phyloP scores from a whole-genome alignment of 345 rosid species.

The Boechera divaricarpa region DNA sequence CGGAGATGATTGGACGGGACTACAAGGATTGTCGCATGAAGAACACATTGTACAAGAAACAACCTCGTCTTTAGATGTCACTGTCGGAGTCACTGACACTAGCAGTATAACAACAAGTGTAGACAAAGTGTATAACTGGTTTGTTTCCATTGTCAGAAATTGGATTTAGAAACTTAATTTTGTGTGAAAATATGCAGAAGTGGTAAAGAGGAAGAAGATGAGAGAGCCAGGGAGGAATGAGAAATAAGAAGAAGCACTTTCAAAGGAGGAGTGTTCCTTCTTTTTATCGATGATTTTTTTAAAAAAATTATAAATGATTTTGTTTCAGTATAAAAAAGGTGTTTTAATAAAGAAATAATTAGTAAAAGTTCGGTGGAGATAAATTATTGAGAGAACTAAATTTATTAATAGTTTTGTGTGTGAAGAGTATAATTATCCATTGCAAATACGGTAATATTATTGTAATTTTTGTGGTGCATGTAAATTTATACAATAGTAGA shows the following conservation, averaged over 20 bases:
- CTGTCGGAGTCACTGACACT: constrained; percentile 31
- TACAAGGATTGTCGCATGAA: constrained; percentile 70
- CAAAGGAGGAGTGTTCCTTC: constrained; percentile 33
- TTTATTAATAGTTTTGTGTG: not conserved
- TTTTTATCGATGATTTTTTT: constrained; percentile 27
- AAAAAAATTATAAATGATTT: not conserved
- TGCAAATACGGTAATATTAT: not conserved
- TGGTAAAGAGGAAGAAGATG: constrained; percentile 5
- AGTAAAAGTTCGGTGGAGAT: constrained; percentile 5
- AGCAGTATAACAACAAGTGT: constrained; percentile 28
- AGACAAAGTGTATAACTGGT: constrained; percentile 10
- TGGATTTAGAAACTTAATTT: not conserved
- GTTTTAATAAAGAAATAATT: constrained; percentile 25
- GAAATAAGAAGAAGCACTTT: constrained; percentile 29
- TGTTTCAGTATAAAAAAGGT: constrained; percentile 22
- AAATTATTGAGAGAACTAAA: not conserved
- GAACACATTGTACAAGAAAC: constrained; percentile 92
- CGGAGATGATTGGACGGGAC: constrained; percentile 49
- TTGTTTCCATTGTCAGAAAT: constrained; percentile 41
- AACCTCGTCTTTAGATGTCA: constrained; percentile 55
- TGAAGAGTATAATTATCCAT: not conserved
- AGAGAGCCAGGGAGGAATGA: not conserved
- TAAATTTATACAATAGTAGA: not conserved
- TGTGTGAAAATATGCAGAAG: not conserved
- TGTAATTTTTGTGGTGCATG: not conserved